Evolutionary conservation across 164 flowering plant species (phyloP).

Genomic region (Euptelea pleiosperma): DNA sequence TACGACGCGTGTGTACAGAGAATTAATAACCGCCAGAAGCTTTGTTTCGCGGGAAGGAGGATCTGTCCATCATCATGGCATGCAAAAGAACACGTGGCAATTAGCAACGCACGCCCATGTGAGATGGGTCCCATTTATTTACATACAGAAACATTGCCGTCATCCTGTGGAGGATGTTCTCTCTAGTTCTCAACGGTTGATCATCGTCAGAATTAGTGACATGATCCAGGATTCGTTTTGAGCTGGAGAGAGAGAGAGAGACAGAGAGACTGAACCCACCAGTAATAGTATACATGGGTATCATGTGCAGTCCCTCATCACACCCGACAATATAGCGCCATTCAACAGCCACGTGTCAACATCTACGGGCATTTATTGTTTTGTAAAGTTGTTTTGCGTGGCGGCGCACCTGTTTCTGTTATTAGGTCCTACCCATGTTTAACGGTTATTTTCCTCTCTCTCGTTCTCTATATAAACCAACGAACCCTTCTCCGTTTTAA

Average conservation of each 20-base stretch:
- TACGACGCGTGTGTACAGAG: too few species aligned
- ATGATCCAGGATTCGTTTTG: too few species aligned
- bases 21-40: neutral
- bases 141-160: too few species aligned
- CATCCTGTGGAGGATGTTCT: too few species aligned
- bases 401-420: slow-evolving; percentile 9
- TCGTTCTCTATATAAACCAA: slow-evolving; percentile 7
- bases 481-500: neutral
- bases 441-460: slow-evolving; percentile 8
- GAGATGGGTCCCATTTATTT: too few species aligned
- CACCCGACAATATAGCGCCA: neutral
- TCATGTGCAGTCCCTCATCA: slow-evolving; percentile 2
- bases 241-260: too few species aligned
- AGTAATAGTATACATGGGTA: neutral
- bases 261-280: too few species aligned
- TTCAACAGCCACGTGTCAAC: neutral
- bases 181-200: too few species aligned
- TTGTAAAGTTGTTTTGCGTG: neutral
- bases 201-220: too few species aligned
- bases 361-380: neutral
- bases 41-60: slow-evolving; percentile 5
- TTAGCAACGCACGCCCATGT: too few species aligned
- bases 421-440: neutral
- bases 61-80: too few species aligned
- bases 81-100: too few species aligned